Percentiles rank a stretch among this genome's conserved stretches.
Evolutionary conservation across 1,284 basidiomycete species (phyloP).

Genomic region (Rhodofomes roseus): DNA sequence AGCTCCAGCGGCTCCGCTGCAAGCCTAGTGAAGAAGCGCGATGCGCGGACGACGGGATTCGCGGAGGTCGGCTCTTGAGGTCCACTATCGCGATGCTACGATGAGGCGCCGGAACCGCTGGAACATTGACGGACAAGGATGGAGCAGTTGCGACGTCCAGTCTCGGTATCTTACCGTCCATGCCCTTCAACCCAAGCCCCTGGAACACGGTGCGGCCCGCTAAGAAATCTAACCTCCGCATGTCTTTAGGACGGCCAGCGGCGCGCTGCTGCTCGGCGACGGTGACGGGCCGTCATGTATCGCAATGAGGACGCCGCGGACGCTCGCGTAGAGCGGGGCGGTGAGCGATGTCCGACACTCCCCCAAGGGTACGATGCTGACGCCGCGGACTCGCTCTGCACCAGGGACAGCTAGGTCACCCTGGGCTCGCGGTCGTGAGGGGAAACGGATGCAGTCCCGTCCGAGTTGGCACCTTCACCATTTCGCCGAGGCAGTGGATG

Average conservation of each 20-base stretch:
- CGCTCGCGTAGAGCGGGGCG: conserved; percentile 2
- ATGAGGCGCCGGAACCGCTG: no score
- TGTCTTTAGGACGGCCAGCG: neutral
- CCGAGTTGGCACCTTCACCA: no score
- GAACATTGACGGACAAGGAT: neutral
- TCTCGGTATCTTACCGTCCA: neutral
- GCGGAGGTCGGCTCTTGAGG: no score
- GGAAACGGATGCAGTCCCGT: no score
- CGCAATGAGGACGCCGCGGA: conserved; percentile 12
- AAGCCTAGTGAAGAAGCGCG: no score
- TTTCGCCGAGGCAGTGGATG: no score
- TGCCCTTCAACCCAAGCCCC: neutral
- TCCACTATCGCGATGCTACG: no score
- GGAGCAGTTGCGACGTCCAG: neutral
- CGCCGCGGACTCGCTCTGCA: neutral
- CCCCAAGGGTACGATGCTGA: neutral
- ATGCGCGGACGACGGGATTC: no score
- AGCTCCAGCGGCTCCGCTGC: no score
- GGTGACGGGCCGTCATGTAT: conserved; percentile 4
- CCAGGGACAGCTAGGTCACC: neutral
- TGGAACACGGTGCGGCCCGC: neutral
- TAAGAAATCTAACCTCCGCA: neutral
- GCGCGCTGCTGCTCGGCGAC: neutral
- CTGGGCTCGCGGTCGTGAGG: neutral
- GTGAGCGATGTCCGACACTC: neutral